Base-by-base conservation (phyloP, 208 protist species). In the Acanthamoeba culbertsoni region DNA sequence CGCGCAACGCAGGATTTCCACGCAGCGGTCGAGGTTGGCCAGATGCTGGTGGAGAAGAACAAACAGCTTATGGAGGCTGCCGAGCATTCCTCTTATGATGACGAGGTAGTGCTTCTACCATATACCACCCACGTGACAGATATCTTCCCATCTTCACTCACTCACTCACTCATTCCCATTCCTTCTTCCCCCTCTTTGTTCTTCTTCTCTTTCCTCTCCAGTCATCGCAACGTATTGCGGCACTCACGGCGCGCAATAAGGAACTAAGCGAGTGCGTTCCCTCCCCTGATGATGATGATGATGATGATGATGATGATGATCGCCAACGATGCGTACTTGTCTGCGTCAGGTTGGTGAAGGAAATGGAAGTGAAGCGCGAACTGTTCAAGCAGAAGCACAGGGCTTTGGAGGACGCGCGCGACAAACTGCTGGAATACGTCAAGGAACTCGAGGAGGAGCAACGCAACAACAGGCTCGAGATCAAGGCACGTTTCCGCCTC, bases 1-100 rank as follows among this genome's bases (percentile, higher is more conserved):
- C n/a, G n/a, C n/a, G n/a, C n/a, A n/a, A n/a, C n/a, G n/a, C n/a
- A 89, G 79, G 79, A 89, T 31, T 89, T 89, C n/a, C 45, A 89
- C 12, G 79, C 53, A 28, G 79, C 79, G 5, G 79, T 89, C 48
- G 79, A 89, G 51, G 53, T 89, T 14, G 79, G 79, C 79, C 79
- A 89, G 51, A 89, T 89, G 79, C 48, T 89, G 35, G 79, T 89
- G 18, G 79, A 89, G 48, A 89, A 89, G 79, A 89, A 89, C 79
- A 89, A 89, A 33, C 79, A 89, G 51, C 79, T 89, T 2, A 89
- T 89, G 79, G 79, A 89, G 45, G 79, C 51, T 31, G 79, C 45
- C 23, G 53, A 89, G 79, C 79, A 57, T 14, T 89, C 71, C 43
- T 1, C 71, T 23, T 53, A 82, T 7, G 10, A 46, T 35, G 71